A percentile compares a stretch with the other conserved stretches of the same genome.
These are phyloP conservation scores for Alternaria sp. DNA, from an alignment of 2,329 filamentous ascomycete genomes.

Conservation along the genomic window DNA sequence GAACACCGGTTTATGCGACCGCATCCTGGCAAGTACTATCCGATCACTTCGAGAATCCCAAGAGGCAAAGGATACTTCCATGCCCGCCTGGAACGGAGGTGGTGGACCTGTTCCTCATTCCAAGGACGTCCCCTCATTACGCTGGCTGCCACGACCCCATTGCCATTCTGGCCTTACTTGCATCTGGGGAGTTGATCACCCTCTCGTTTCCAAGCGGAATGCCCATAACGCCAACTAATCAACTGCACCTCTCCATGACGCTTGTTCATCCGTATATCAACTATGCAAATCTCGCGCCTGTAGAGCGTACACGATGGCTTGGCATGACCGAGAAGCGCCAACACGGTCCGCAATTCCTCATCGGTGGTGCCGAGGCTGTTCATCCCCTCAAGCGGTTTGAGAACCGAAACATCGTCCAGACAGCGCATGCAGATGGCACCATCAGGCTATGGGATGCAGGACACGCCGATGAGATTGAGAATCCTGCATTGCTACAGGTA, in stretches of 20 bases:
- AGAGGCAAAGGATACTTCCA: slow-evolving; percentile 71
- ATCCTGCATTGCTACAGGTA: slow-evolving; percentile 78
- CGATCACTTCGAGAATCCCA: slow-evolving; percentile 78
- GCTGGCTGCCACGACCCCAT: slow-evolving; percentile 89
- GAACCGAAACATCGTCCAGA: slow-evolving; percentile 81
- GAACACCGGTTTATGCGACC: slow-evolving; percentile 88
- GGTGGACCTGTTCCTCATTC: slow-evolving; percentile 81
- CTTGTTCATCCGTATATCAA: slow-evolving; percentile 91
- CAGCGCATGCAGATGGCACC: slow-evolving; percentile 88
- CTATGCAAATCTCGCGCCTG: slow-evolving; percentile 71
- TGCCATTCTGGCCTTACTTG: slow-evolving; percentile 77
- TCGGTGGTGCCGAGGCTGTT: slow-evolving; percentile 76
- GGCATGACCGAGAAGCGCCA: slow-evolving; percentile 85
- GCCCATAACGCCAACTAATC: slow-evolving; percentile 89
- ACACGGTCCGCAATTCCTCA: slow-evolving; percentile 77
- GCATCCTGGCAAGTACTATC: slow-evolving; percentile 85
- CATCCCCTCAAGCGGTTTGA: slow-evolving; percentile 79
- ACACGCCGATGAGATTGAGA: slow-evolving; percentile 92
- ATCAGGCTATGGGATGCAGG: slow-evolving; percentile 93
- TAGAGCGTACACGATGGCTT: slow-evolving; percentile 84
- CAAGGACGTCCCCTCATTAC: slow-evolving; percentile 83
- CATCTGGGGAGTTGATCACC: slow-evolving; percentile 87
- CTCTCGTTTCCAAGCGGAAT: slow-evolving; percentile 92
- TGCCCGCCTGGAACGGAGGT: slow-evolving; percentile 80
- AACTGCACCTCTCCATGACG: slow-evolving; percentile 84